Evolutionary conservation across 2,329 filamentous ascomycete species (phyloP).

Genomic region (Diaporthe citriasiana): DNA sequence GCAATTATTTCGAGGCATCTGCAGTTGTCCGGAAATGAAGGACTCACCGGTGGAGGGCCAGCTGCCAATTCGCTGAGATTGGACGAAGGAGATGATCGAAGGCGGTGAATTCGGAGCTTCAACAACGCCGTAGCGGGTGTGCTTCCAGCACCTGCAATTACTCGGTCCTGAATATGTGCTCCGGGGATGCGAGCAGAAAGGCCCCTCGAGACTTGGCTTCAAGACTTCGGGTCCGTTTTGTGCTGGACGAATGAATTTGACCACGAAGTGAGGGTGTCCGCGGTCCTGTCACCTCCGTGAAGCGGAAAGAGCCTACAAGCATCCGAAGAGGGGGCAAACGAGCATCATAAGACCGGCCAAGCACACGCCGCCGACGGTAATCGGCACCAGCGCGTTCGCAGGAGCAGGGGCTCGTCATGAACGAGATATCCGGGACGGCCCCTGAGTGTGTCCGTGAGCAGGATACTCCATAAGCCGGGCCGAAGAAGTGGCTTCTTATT

Average conservation of each 20-base stretch:
- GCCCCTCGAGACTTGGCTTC: background rate
- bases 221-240: background rate
- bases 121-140: background rate
- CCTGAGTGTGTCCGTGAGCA: background rate
- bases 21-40: slow-evolving; percentile 5
- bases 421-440: background rate
- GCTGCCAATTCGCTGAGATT: slow-evolving; percentile 11
- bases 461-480: background rate
- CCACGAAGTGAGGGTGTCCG: background rate
- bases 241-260: background rate
- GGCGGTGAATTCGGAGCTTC: slow-evolving; percentile 5
- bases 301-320: background rate
- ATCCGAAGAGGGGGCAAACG: background rate
- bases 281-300: background rate
- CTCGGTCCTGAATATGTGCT: background rate
- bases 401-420: background rate
- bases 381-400: background rate
- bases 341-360: background rate
- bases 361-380: background rate
- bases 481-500: background rate
- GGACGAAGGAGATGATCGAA: background rate
- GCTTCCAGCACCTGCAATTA: background rate
- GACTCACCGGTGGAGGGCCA: background rate
- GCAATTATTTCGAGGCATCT: background rate
- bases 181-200: background rate